These are phyloP conservation scores for Debaryomycetaceae sp. DNA, from an alignment of 1,139 yeast species.

Conservation along the genomic window DNA sequence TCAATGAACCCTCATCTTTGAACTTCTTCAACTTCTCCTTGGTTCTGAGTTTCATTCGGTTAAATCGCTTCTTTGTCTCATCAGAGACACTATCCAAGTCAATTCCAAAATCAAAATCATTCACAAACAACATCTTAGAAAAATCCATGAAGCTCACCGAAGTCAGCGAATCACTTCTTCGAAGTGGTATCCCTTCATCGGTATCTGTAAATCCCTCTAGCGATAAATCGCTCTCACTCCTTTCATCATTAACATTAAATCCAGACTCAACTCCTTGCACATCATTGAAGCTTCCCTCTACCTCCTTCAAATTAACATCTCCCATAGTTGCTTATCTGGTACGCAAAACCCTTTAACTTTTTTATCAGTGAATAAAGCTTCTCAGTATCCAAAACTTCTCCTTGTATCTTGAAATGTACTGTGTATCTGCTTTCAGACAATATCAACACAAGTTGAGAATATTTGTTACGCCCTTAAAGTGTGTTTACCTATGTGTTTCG, in stretches of 20 bases:
- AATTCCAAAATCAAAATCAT: conserved; percentile 45
- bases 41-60: conserved; percentile 36
- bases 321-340: background rate
- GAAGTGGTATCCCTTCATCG: conserved; percentile 1
- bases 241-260: conserved; percentile 2
- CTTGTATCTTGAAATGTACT: too few relatives aligned
- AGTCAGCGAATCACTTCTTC: conserved; percentile 30
- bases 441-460: too few relatives aligned
- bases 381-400: too few relatives aligned
- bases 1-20: conserved; percentile 10
- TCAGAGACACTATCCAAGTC: conserved; percentile 38
- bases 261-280: background rate
- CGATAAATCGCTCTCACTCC: background rate
- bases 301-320: background rate
- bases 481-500: too few relatives aligned
- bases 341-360: too few relatives aligned
- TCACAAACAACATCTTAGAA: conserved; percentile 34
- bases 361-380: too few relatives aligned
- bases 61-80: conserved; percentile 32
- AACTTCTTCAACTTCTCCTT: conserved; percentile 28
- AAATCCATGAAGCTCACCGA: conserved; percentile 38
- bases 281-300: background rate
- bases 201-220: background rate
- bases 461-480: too few relatives aligned
- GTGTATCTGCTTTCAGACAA: too few relatives aligned